These are phyloP conservation scores for Ogataea populi-albae DNA, from an alignment of 805 yeast species.

Conservation along the genomic window DNA sequence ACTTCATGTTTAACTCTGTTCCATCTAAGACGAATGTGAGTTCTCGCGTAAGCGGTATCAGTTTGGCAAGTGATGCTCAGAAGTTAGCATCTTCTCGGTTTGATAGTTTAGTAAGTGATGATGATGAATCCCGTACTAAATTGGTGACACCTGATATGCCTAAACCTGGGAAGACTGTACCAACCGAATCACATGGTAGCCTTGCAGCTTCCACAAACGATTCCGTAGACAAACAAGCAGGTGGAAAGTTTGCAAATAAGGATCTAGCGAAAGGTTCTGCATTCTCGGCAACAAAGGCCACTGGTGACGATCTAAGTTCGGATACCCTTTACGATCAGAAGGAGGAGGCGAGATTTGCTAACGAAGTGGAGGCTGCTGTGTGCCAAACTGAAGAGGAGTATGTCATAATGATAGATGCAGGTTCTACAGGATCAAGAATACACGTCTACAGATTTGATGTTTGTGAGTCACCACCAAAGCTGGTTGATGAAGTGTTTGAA, in stretches of 20 bases:
- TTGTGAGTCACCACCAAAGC: conserved; percentile 78
- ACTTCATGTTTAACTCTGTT: conserved; percentile 47
- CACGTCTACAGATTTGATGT: conserved; percentile 91
- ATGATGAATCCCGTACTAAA: too few species aligned
- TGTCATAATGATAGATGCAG: conserved; percentile 96
- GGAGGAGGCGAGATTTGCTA: conserved; percentile 14
- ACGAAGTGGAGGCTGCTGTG: conserved; percentile 18
- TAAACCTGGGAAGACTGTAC: conserved; percentile 7
- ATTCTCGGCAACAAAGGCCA: neutral
- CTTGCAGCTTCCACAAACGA: conserved; percentile 1
- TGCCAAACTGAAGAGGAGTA: conserved; percentile 52
- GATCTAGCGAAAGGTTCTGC: conserved; percentile 7
- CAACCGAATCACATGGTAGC: neutral
- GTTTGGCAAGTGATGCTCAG: neutral
- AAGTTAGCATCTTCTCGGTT: neutral
- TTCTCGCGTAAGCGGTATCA: neutral
- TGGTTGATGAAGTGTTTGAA: conserved; percentile 75
- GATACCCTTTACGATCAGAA: conserved; percentile 10
- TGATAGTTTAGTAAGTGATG: neutral
- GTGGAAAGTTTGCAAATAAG: conserved; percentile 23
- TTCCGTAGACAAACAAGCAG: conserved; percentile 19
- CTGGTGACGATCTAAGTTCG: conserved; percentile 2
- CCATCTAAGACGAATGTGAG: conserved; percentile 18
- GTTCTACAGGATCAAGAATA: conserved; percentile 94
- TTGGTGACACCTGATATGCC: neutral